These are phyloP conservation scores for Pseudogymnoascus sp. DNA, from an alignment of 2,329 filamentous ascomycete genomes.

Conservation along the genomic window DNA sequence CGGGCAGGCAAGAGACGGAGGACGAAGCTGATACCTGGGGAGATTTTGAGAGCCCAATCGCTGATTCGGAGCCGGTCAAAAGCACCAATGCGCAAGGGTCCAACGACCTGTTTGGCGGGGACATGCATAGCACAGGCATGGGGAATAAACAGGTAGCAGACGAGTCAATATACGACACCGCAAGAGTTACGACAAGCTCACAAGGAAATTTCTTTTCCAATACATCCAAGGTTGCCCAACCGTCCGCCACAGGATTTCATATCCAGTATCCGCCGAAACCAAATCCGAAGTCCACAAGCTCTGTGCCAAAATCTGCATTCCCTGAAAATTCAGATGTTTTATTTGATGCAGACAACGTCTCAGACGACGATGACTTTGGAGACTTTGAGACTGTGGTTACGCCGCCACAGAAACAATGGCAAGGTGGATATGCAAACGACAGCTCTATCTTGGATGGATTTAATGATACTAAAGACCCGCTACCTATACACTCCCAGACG, in stretches of 20 bases:
- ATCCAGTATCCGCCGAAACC: background rate
- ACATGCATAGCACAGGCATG: background rate
- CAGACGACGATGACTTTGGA: slow-evolving; percentile 54
- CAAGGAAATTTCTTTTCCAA: background rate
- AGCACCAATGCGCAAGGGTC: background rate
- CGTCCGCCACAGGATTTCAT: background rate
- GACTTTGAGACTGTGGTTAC: slow-evolving; percentile 53
- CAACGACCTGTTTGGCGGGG: background rate
- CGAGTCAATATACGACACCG: background rate
- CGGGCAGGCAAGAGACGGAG: background rate
- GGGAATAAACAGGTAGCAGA: background rate
- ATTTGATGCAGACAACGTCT: slow-evolving; percentile 30
- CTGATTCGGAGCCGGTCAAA: background rate
- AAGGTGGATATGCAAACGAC: background rate
- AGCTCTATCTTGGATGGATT: background rate
- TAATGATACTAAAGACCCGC: background rate
- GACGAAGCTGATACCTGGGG: slow-evolving; percentile 9
- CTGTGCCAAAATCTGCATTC: background rate
- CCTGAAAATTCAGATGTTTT: slow-evolving; percentile 19
- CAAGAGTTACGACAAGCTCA: background rate
- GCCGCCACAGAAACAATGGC: slow-evolving; percentile 15
- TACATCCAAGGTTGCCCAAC: background rate
- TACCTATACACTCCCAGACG: background rate
- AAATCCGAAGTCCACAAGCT: background rate
- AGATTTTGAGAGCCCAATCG: slow-evolving; percentile 7